Evolutionary conservation across 306 rosid genomes (phyloP).

Genomic region (Malus domestica): ASM211411v1 NC_041795.1:33399001-33399500

Average conservation of each 20-base stretch:
- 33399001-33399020: neutral
- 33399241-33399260: neutral
- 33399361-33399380: neutral
- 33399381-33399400: neutral
- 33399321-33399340: neutral
- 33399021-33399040: neutral
- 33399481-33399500: no score
- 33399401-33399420: neutral
- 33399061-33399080: neutral
- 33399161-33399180: neutral
- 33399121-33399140: neutral
- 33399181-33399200: neutral
- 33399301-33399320: neutral
- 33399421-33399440: neutral
- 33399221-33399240: neutral
- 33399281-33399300: neutral
- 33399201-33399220: neutral
- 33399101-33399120: neutral
- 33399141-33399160: neutral
- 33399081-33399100: neutral
- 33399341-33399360: neutral
- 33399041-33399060: neutral
- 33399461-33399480: neutral
- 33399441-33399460: neutral
- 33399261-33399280: neutral